phyloP scores from a whole-genome alignment of 31 red algal genomes.

The Odonthalia washingtoniensis region DNA sequence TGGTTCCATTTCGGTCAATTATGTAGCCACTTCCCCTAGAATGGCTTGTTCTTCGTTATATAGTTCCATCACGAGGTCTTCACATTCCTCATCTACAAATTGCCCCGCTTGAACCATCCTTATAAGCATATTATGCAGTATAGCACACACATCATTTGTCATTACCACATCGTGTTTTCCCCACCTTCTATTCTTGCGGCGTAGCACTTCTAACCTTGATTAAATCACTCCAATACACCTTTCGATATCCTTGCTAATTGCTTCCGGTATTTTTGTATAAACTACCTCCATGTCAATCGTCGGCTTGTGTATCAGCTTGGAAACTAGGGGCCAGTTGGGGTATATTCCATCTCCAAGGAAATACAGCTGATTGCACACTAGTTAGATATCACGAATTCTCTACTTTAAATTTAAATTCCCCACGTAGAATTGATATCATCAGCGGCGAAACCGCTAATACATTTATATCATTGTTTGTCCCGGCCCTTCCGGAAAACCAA shows the following conservation, averaged over 20 bases:
- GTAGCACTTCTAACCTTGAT: slow-evolving; percentile 38
- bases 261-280: slow-evolving; percentile 20
- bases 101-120: neutral
- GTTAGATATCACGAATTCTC: slow-evolving; percentile 24
- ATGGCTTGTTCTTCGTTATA: too few relatives aligned
- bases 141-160: slow-evolving; percentile 42
- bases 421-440: slow-evolving; percentile 23
- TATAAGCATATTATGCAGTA: slow-evolving; percentile 36
- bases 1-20: too few relatives aligned
- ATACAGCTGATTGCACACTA: neutral
- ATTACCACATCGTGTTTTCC: slow-evolving; percentile 25
- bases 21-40: too few relatives aligned
- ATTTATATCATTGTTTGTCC: slow-evolving; percentile 54
- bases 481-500: slow-evolving; percentile 50
- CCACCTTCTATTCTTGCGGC: slow-evolving; percentile 33
- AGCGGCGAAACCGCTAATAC: slow-evolving; percentile 43
- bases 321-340: slow-evolving; percentile 42
- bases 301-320: slow-evolving; percentile 25
- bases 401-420: slow-evolving; percentile 36
- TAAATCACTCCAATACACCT: slow-evolving; percentile 49
- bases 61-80: too few relatives aligned
- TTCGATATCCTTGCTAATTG: slow-evolving; percentile 44
- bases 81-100: neutral
- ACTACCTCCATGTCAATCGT: slow-evolving; percentile 3
- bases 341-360: slow-evolving; percentile 13